These are phyloP conservation scores for Metarhizium album DNA, from an alignment of 2,329 filamentous ascomycete species.

Conservation along the genomic window DNA sequence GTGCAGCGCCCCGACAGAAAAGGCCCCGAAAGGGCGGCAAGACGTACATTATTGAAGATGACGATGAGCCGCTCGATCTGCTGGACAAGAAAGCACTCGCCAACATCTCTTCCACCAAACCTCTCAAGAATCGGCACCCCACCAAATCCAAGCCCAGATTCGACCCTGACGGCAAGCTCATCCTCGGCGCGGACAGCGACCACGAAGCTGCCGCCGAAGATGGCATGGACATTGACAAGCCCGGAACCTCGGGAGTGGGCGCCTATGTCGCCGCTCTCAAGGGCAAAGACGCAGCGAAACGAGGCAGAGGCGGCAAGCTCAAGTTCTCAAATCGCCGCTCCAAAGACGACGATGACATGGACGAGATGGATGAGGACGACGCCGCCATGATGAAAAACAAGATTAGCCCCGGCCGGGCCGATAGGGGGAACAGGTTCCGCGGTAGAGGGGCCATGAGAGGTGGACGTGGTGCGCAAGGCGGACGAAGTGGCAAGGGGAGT, in stretches of 20 bases:
- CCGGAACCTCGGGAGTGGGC: slow-evolving; percentile 51
- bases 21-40: slow-evolving; percentile 50
- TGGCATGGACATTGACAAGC: slow-evolving; percentile 55
- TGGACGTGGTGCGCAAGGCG: slow-evolving; percentile 23
- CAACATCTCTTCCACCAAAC: slow-evolving; percentile 87
- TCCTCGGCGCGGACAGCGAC: slow-evolving; percentile 52
- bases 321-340: slow-evolving; percentile 58
- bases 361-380: slow-evolving; percentile 43
- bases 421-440: slow-evolving; percentile 18
- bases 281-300: slow-evolving; percentile 53
- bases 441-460: slow-evolving; percentile 21
- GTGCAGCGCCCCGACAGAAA: slow-evolving; percentile 35
- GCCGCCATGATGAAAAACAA: slow-evolving; percentile 42
- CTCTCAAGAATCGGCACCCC: slow-evolving; percentile 49
- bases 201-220: slow-evolving; percentile 34
- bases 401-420: slow-evolving; percentile 26
- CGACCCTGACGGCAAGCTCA: slow-evolving; percentile 70
- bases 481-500: slow-evolving; percentile 36
- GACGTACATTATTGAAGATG: slow-evolving; percentile 86
- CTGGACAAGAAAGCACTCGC: slow-evolving; percentile 81
- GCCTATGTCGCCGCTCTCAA: slow-evolving; percentile 62
- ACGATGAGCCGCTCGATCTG: slow-evolving; percentile 89
- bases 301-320: slow-evolving; percentile 55
- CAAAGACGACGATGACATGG: slow-evolving; percentile 36
- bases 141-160: slow-evolving; percentile 53